Percentiles rank a stretch among this genome's conserved stretches.
These are phyloP conservation scores for Colletotrichum australisinense DNA, from an alignment of 2,329 filamentous ascomycete genomes.

Conservation along the genomic window DNA sequence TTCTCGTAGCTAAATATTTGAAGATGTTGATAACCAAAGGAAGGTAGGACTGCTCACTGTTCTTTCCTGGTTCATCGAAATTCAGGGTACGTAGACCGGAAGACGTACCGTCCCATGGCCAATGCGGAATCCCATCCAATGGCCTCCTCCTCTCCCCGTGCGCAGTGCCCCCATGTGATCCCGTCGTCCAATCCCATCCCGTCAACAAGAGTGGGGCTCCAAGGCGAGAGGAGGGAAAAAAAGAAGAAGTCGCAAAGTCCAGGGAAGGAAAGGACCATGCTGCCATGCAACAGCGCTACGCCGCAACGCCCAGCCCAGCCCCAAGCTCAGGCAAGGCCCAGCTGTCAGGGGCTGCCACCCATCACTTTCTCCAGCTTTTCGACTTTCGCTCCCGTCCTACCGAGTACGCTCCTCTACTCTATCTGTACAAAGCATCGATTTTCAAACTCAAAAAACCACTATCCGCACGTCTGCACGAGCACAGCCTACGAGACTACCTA, in stretches of 20 bases:
- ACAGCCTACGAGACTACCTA: background rate
- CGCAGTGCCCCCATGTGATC: constrained; percentile 6
- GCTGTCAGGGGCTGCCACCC: constrained; percentile 18
- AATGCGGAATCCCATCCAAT: constrained; percentile 28
- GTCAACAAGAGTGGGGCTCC: background rate
- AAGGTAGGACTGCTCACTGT: no score
- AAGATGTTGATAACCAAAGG: background rate
- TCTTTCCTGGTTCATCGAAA: background rate
- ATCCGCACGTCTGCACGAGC: background rate
- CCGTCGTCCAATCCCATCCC: constrained; percentile 16
- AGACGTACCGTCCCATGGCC: constrained; percentile 12
- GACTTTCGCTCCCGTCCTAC: background rate
- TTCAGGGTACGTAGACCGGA: background rate
- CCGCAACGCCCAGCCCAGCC: constrained; percentile 8
- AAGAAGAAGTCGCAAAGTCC: background rate
- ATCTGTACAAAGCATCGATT: background rate
- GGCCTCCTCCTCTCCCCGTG: background rate
- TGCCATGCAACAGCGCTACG: constrained; percentile 6
- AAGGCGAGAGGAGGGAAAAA: background rate
- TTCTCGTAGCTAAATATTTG: background rate
- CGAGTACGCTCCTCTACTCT: background rate
- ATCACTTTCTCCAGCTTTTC: background rate
- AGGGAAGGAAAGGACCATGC: constrained; percentile 1
- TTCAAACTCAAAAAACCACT: background rate
- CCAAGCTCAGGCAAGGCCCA: background rate